phyloP scores from a whole-genome alignment of 2,329 filamentous ascomycete genomes.

The Cordyceps farinosa region DNA sequence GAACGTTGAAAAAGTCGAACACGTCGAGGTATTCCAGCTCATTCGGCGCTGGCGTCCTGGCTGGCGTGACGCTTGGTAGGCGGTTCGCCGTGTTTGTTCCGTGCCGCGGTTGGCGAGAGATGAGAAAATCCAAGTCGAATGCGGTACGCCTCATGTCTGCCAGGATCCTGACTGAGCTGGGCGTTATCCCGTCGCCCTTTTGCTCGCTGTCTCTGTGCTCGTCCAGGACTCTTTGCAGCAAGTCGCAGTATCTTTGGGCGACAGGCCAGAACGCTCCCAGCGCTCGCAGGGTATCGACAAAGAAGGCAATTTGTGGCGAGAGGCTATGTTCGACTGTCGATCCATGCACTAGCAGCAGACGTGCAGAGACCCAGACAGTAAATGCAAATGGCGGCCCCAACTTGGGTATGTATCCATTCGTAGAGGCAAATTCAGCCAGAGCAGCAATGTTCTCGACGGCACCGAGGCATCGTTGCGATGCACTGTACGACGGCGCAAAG shows the following conservation, averaged over 20 bases:
- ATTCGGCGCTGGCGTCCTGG: slow-evolving; percentile 69
- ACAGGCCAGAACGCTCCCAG: slow-evolving; percentile 86
- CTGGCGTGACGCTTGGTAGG: slow-evolving; percentile 54
- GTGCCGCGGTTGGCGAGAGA: slow-evolving; percentile 70
- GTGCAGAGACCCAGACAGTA: slow-evolving; percentile 85
- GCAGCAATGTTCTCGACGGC: slow-evolving; percentile 81
- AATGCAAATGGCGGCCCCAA: slow-evolving; percentile 90
- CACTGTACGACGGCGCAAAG: slow-evolving; percentile 84
- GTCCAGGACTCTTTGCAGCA: slow-evolving; percentile 79
- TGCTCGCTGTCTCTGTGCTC: slow-evolving; percentile 78
- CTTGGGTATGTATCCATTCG: slow-evolving; percentile 70
- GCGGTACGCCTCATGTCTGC: slow-evolving; percentile 90
- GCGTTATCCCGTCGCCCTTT: slow-evolving; percentile 70
- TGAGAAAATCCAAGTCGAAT: slow-evolving; percentile 86
- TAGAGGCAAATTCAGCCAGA: slow-evolving; percentile 73
- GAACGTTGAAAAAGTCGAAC: slow-evolving; percentile 93
- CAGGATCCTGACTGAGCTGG: slow-evolving; percentile 79
- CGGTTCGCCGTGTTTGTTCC: slow-evolving; percentile 39
- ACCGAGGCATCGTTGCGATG: slow-evolving; percentile 75
- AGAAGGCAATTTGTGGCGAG: slow-evolving; percentile 73
- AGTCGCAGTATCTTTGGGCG: slow-evolving; percentile 72
- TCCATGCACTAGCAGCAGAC: slow-evolving; percentile 82
- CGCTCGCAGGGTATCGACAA: slow-evolving; percentile 75
- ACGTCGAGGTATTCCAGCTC: slow-evolving; percentile 89
- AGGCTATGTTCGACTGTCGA: slow-evolving; percentile 84